Percentiles rank a stretch among this genome's conserved stretches.
Evolutionary conservation across 331 rosid genomes (phyloP).

Genomic region (Pyrus hybrid): DNA sequence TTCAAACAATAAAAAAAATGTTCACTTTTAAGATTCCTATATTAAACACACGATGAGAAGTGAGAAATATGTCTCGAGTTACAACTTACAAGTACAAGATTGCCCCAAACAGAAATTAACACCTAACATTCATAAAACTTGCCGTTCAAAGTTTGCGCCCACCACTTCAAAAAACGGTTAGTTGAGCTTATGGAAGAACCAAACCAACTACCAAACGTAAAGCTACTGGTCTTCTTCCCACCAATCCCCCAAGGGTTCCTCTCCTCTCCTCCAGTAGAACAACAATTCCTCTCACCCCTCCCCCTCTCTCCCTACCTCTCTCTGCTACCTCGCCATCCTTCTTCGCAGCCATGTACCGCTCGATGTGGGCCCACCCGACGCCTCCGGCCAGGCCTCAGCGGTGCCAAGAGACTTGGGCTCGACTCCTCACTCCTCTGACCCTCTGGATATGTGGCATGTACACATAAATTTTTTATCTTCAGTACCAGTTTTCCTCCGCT

Average conservation of each 20-base stretch:
- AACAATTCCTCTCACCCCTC: background rate
- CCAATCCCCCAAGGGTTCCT: background rate
- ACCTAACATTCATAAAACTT: conserved; percentile 36
- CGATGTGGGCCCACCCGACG: background rate
- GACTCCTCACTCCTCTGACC: conserved; percentile 33
- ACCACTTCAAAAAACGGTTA: conserved; percentile 10
- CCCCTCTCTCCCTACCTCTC: background rate
- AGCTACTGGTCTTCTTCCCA: conserved; percentile 32
- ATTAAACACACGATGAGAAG: background rate
- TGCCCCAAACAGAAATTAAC: background rate
- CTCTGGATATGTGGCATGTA: conserved; percentile 79
- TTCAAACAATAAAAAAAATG: accelerated
- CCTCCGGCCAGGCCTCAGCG: conserved; percentile 4
- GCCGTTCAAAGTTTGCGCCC: conserved; percentile 36
- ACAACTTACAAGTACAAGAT: background rate
- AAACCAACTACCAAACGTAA: background rate
- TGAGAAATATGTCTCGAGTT: too few relatives aligned
- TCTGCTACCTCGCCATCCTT: background rate
- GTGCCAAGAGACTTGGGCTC: conserved; percentile 28
- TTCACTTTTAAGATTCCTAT: background rate
- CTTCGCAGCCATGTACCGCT: conserved; percentile 23
- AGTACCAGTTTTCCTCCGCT: background rate
- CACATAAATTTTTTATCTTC: conserved; percentile 27
- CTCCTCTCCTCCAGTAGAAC: background rate
- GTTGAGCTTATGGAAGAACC: conserved; percentile 14